These are phyloP conservation scores for Fragilaria radians DNA, from an alignment of 108 stramenopile species.

Conservation along the genomic window DNA sequence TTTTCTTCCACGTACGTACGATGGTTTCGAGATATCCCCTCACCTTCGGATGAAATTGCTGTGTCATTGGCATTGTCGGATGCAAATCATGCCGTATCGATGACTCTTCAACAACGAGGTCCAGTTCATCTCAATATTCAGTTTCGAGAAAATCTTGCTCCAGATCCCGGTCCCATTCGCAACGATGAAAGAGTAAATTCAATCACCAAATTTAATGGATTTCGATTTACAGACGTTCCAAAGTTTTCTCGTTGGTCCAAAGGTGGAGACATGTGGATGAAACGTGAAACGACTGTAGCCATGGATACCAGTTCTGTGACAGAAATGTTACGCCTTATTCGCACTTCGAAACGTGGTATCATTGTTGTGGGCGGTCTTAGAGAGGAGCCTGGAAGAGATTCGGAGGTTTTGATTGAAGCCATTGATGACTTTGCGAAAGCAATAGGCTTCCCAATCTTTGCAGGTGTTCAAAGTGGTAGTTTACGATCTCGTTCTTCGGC, in stretches of 20 bases:
- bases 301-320: background rate
- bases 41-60: constrained; percentile 78
- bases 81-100: constrained; percentile 69
- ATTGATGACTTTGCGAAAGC: constrained; percentile 56
- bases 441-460: constrained; percentile 70
- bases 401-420: constrained; percentile 20
- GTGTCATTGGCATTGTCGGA: constrained; percentile 73
- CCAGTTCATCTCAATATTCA: constrained; percentile 93
- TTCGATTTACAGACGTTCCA: constrained; percentile 70
- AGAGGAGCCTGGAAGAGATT: constrained; percentile 11
- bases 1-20: constrained; percentile 71
- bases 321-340: constrained; percentile 41
- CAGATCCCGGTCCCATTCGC: constrained; percentile 77
- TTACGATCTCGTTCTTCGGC: constrained; percentile 44
- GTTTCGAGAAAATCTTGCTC: constrained; percentile 92
- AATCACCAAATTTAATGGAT: constrained; percentile 43
- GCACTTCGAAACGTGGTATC: constrained; percentile 57
- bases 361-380: constrained; percentile 55
- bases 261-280: constrained; percentile 39
- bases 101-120: constrained; percentile 46
- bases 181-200: constrained; percentile 59
- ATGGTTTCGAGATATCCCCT: constrained; percentile 83
- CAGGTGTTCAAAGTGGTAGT: constrained; percentile 57
- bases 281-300: background rate
- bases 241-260: constrained; percentile 60